Evolutionary conservation across 768 basidiomycete genomes (phyloP), one percentile per base, ranked within the genome.

Genomic region (Boletus rex-veris): DNA sequence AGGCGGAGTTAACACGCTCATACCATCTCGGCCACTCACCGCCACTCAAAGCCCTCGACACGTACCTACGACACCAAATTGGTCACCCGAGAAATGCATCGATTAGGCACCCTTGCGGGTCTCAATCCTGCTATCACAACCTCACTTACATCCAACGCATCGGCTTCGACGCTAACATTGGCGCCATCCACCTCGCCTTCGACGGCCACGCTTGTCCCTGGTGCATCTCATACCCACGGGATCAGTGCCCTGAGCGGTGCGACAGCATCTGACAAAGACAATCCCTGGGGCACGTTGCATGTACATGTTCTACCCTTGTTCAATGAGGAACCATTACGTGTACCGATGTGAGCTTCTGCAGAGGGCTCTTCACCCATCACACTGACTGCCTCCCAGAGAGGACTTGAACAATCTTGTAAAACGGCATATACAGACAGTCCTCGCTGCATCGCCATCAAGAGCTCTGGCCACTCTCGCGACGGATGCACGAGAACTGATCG

Each of bases 281-380:
- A 74, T 60, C 89, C 93, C 11, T 96, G 92, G 92, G 82, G 83
- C 45, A 75, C 83, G 21, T 72, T 98, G 19, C 90, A 94, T 69
- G 84, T 95, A 31, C 85, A 92, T 66, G 87, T 97, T 33, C 74
- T 98, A 4, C 94, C 94, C 1, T 71, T 96, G 5, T 98, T 98
- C 75, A 95, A 95, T 48, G 90, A 92, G 35, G 90, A 94, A 64
- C 86, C 88, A 3, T 77, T 98, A 18, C 80, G 85, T 55, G 80
- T 88, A 48, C 87, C 92, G 21, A 92, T 98, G 89, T 88, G 63
- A 64, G 83, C 73, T 16, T 48, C 16, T 26, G 40, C 28, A 10
- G 52, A 21, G 16, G 24, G 28, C 9, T 41, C 42, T n/a, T 50
- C 44, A 28, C 21, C 24, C 11, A 16, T 18, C 46, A 31, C 10